These are phyloP conservation scores for Penicillium sp. DNA, from an alignment of 2,329 filamentous ascomycete species.

Conservation along the genomic window DNA sequence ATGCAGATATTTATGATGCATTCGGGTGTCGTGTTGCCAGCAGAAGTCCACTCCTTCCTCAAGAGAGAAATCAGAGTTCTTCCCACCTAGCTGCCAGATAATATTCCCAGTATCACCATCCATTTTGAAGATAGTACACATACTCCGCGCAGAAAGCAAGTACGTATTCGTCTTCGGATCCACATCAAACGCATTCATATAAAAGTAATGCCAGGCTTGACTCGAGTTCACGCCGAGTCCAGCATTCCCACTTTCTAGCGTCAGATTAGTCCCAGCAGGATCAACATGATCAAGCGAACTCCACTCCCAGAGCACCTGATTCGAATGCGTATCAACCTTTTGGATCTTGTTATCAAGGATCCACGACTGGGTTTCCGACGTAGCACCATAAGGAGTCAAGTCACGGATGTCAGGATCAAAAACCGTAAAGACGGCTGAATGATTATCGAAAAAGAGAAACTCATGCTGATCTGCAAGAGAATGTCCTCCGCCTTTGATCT, in stretches of 20 bases:
- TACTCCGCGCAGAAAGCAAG: constrained; percentile 12
- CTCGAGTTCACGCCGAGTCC: constrained; percentile 11
- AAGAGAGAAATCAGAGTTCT: constrained; percentile 8
- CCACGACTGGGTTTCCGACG: too few relatives aligned
- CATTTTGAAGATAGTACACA: constrained; percentile 15
- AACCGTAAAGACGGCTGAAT: too few relatives aligned
- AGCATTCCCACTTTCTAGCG: constrained; percentile 10
- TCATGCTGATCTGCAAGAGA: too few relatives aligned
- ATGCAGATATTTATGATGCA: constrained; percentile 9
- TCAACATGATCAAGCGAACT: constrained; percentile 11
- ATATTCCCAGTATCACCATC: constrained; percentile 11
- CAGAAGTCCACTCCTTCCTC: constrained; percentile 9
- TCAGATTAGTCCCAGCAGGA: constrained; percentile 8
- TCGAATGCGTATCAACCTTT: constrained; percentile 8
- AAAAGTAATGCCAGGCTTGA: constrained; percentile 16
- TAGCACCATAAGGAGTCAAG: too few relatives aligned
- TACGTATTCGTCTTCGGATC: constrained; percentile 8
- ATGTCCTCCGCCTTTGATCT: constrained; percentile 10
- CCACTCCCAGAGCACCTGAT: constrained; percentile 12
- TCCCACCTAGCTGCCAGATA: constrained; percentile 12
- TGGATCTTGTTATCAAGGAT: constrained; percentile 10
- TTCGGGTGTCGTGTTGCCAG: constrained; percentile 12
- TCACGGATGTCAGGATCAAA: too few relatives aligned
- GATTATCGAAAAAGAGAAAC: too few relatives aligned
- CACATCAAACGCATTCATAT: constrained; percentile 16